Evolutionary conservation across 192 early-diverging fungal species (phyloP), one percentile per base, ranked within the genome.

Genomic region (Coemansia sp.): DNA sequence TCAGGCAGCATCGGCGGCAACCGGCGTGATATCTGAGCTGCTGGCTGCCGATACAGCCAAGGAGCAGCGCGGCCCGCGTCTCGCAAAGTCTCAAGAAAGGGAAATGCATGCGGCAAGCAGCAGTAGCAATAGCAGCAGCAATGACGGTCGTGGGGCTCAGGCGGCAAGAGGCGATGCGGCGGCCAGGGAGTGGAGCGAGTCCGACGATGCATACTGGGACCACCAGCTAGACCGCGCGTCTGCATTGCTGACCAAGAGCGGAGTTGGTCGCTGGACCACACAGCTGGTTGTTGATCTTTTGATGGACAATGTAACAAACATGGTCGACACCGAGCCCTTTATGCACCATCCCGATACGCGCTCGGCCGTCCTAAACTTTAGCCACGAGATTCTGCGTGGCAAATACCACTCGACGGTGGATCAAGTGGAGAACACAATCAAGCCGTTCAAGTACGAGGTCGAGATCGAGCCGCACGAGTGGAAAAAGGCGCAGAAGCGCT

Each of bases 381-480:
- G 87, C 34, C 88, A 87, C 52, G 93, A 93, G 36, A 89, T 97
- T 49, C 61, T 98, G 61, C 86, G 91, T 24, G 83, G 74, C 58
- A 95, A 95, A 55, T 94, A 92, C 82, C 87, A 91, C 35, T 82
- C 91, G 4, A 91, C 95, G 6, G 87, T 94, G 10, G 97, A 97
- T 68, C 95, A 97, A 78, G 97, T 98, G 8, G 97, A 98, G 63
- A 98, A 97, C 82, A 97, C 94, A 2, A 95, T 98, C 76, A 98
- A 98, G 75, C 97, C 95, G 16, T 95, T 91, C 84, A 98, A 98
- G 82, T 95, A 93, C 63, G 96, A 98, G 78, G 91, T 97, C 11
- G 96, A 98, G 68, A 86, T 90, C 34, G 87, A 90, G 20, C 91
- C 93, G 24, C 82, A 86, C 55, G 97, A 98, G 73, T 98, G 97